These are phyloP conservation scores for Hydrangea macrophylla DNA, from an alignment of 148 eudicot species.

Conservation along the genomic window DNA sequence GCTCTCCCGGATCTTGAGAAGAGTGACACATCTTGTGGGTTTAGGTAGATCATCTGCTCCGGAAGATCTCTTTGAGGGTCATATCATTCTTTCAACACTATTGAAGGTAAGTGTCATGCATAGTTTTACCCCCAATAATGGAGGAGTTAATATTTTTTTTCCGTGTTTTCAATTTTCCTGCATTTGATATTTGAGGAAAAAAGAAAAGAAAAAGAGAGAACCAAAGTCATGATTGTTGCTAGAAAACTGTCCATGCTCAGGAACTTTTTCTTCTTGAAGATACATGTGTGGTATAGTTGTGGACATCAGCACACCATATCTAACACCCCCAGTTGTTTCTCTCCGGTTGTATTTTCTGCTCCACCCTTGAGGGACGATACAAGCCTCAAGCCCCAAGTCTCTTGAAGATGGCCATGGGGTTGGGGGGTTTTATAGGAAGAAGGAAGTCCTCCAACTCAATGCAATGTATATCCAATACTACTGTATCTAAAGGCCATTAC, in stretches of 20 bases:
- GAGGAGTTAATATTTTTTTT: neutral
- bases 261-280: too few species aligned
- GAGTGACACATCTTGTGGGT: conserved; percentile 33
- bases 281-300: neutral
- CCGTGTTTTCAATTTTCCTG: neutral
- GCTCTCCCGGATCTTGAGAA: conserved; percentile 41
- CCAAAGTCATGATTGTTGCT: neutral
- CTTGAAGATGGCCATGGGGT: too few species aligned
- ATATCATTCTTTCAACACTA: conserved; percentile 43
- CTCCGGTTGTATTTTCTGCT: too few species aligned
- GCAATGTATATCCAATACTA: neutral
- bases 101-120: conserved; percentile 43
- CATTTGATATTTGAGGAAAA: neutral
- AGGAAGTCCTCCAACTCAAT: too few species aligned
- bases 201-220: neutral
- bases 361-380: too few species aligned
- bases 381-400: too few species aligned
- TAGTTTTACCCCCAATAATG: neutral
- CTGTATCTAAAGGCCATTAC: neutral
- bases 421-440: too few species aligned
- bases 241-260: neutral
- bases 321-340: conserved; percentile 1
- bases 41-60: conserved; percentile 28
- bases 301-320: neutral
- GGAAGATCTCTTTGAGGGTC: conserved; percentile 35